Evolutionary conservation across 1,139 yeast genomes (phyloP).

Genomic region (Saccharomyces hybrid): DNA sequence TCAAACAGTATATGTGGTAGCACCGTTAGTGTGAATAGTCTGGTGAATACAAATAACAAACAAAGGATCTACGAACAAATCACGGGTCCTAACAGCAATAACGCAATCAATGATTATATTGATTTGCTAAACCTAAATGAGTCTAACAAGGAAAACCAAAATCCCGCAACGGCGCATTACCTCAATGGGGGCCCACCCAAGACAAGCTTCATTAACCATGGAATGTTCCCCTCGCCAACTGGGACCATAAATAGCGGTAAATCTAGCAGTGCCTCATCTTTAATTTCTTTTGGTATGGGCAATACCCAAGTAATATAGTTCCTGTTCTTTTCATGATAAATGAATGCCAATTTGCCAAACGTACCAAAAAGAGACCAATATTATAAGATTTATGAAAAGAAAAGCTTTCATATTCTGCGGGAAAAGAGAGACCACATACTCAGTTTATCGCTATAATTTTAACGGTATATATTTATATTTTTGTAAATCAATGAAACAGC

Average conservation of each 20-base stretch:
- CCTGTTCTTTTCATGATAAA: not conserved
- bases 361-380: not conserved
- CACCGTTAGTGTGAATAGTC: slow-evolving; percentile 17
- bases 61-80: slow-evolving; percentile 5
- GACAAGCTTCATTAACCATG: slow-evolving; percentile 22
- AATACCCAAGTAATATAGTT: not conserved
- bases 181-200: slow-evolving; percentile 16
- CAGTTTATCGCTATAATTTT: not conserved
- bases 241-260: slow-evolving; percentile 11
- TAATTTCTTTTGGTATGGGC: slow-evolving; percentile 13
- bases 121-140: not conserved
- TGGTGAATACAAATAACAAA: slow-evolving; percentile 9
- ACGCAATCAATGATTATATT: slow-evolving; percentile 2
- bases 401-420: not conserved
- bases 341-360: not conserved
- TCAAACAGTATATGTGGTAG: slow-evolving; percentile 11
- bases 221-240: slow-evolving; percentile 18
- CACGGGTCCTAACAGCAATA: slow-evolving; percentile 4
- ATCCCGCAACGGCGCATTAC: slow-evolving; percentile 8
- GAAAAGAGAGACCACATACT: not conserved
- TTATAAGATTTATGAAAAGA: not conserved
- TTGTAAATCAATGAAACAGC: no score
- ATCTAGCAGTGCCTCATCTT: slow-evolving; percentile 19
- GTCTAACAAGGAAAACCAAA: slow-evolving; percentile 12
- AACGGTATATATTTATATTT: not conserved